These are phyloP conservation scores for Sungouiella blattae DNA, from an alignment of 805 yeast genomes.

Conservation along the genomic window DNA sequence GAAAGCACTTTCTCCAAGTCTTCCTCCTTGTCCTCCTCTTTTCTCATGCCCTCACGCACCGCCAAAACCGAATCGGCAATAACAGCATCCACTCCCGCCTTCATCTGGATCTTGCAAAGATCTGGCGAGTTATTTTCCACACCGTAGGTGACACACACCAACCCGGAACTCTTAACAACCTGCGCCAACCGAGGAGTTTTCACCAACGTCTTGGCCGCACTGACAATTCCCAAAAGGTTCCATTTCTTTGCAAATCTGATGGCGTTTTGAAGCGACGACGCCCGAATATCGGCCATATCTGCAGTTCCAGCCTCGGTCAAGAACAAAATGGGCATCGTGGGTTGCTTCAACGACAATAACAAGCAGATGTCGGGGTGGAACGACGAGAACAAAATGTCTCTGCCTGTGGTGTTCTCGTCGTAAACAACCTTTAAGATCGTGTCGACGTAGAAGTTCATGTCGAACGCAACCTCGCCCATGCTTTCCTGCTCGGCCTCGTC, in stretches of 20 bases:
- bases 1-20: no score
- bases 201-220: constrained; percentile 84
- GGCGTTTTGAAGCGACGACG: constrained; percentile 84
- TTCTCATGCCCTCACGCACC: constrained; percentile 74
- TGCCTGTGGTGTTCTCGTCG: constrained; percentile 65
- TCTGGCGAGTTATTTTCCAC: constrained; percentile 79
- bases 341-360: constrained; percentile 84
- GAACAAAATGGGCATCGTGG: constrained; percentile 85
- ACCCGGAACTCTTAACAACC: constrained; percentile 86
- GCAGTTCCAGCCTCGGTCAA: constrained; percentile 85
- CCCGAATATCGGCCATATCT: constrained; percentile 85
- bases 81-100: constrained; percentile 97
- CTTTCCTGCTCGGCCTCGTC: constrained; percentile 89
- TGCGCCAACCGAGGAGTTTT: constrained; percentile 84
- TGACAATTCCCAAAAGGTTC: constrained; percentile 88
- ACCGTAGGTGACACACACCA: constrained; percentile 93
- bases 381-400: constrained; percentile 87
- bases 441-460: constrained; percentile 84
- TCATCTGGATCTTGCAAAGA: constrained; percentile 79
- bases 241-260: constrained; percentile 86
- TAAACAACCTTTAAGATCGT: constrained; percentile 77
- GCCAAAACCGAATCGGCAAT: constrained; percentile 93
- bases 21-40: constrained; percentile 10
- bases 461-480: constrained; percentile 80
- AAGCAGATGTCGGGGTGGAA: constrained; percentile 94